These are phyloP conservation scores for Gossypium schwendimanii DNA, from an alignment of 441 rosid genomes.

Conservation along the genomic window DNA sequence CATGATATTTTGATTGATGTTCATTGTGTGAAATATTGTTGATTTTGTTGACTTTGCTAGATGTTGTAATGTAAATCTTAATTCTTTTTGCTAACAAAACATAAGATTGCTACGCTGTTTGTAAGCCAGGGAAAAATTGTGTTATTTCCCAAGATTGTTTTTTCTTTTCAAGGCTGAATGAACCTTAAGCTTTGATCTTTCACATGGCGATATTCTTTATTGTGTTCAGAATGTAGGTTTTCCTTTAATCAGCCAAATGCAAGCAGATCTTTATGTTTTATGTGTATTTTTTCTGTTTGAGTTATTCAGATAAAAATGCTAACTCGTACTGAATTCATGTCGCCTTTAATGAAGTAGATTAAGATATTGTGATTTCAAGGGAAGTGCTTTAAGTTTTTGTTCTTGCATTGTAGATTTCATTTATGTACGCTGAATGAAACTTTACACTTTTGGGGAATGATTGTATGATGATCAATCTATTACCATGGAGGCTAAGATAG, in stretches of 20 bases:
- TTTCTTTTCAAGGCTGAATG: background rate
- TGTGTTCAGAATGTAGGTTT: background rate
- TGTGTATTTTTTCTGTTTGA: background rate
- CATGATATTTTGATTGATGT: background rate
- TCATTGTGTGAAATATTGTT: background rate
- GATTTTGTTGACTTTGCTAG: background rate
- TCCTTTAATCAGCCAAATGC: background rate
- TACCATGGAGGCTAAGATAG: background rate
- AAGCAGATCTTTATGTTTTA: background rate
- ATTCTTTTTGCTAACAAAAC: background rate
- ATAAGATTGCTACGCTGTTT: background rate
- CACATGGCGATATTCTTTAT: background rate
- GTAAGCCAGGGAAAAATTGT: background rate
- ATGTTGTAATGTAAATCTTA: background rate
- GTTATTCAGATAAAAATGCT: background rate
- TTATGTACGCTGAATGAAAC: background rate
- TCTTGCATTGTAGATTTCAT: background rate
- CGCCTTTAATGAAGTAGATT: background rate
- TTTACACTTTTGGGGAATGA: background rate
- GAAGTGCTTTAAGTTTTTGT: background rate
- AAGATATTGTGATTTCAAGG: background rate
- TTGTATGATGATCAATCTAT: constrained; percentile 1
- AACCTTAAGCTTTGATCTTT: background rate
- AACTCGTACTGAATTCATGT: background rate
- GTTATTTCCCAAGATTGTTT: background rate